Evolutionary conservation across 805 yeast species (phyloP).

Genomic region (Scheffersomyces lignosus): DNA sequence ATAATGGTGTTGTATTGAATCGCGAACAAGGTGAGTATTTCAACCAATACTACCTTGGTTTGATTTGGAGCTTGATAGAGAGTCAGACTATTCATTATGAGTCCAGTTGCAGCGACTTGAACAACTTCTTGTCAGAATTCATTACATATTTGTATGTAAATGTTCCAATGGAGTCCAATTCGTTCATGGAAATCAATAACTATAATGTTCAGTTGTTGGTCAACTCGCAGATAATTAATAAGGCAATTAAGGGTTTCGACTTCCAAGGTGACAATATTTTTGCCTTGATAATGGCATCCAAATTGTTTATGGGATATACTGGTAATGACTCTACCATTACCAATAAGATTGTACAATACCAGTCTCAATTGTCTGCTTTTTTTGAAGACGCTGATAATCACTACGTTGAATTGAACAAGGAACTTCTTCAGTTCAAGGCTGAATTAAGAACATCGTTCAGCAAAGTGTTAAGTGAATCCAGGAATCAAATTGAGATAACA

Average conservation of each 20-base stretch:
- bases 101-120: constrained; percentile 18
- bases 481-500: constrained; percentile 4
- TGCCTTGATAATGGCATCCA: constrained; percentile 28
- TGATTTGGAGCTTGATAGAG: constrained; percentile 35
- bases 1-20: constrained; percentile 22
- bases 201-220: constrained; percentile 20
- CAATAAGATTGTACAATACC: constrained; percentile 25
- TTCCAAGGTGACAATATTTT: constrained; percentile 31
- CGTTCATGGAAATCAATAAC: constrained; percentile 7
- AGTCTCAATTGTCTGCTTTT: constrained; percentile 31
- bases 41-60: constrained; percentile 28
- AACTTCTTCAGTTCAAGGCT: constrained; percentile 9
- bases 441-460: constrained; percentile 10
- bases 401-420: constrained; percentile 26
- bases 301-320: constrained; percentile 18
- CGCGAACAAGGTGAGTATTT: constrained; percentile 14
- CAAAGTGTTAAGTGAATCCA: constrained; percentile 5
- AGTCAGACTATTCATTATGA: constrained; percentile 28
- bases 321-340: constrained; percentile 7
- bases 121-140: constrained; percentile 32
- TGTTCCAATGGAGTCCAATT: constrained; percentile 1
- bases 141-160: constrained; percentile 18
- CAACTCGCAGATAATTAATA: constrained; percentile 29
- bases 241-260: constrained; percentile 24
- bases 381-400: constrained; percentile 41